Conservation (phyloP, 441 rosid genomes). For the Adansonia gregorii region DNA sequence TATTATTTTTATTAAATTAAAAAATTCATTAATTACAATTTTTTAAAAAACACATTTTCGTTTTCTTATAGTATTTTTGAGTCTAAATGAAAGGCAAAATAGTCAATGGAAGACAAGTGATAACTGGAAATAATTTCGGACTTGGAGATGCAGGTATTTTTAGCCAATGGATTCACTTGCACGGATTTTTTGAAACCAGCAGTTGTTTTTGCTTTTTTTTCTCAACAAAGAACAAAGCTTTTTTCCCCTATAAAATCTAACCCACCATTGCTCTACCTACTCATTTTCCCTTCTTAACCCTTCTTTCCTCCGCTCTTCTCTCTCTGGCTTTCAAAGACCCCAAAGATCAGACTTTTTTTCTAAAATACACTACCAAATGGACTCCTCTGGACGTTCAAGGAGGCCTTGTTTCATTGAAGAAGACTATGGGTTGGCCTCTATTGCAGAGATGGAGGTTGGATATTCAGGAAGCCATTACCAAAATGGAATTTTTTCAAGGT, state of each 20-base stretch:
- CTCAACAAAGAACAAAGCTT: constrained; percentile 18
- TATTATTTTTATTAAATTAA: no score
- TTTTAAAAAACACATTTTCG: no score
- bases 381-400: constrained; percentile 25
- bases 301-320: not conserved
- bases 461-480: constrained; percentile 38
- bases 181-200: constrained; percentile 44
- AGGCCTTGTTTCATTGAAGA: constrained; percentile 52
- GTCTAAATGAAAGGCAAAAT: not conserved
- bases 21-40: no score
- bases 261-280: not conserved
- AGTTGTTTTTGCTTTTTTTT: constrained; percentile 36
- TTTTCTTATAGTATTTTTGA: constrained; percentile 1
- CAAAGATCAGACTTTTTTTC: not conserved
- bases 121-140: not conserved
- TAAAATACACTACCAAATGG: constrained; percentile 20
- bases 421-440: constrained; percentile 62
- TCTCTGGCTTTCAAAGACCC: not conserved
- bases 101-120: no score
- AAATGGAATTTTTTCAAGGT: constrained; percentile 39
- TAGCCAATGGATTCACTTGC: constrained; percentile 56
- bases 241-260: constrained; percentile 10
- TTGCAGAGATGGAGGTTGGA: constrained; percentile 59
- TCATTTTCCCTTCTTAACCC: no score
- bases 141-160: constrained; percentile 26